Evolutionary conservation across 306 rosid genomes (phyloP).

Genomic region (Trichosanthes truncata): DNA sequence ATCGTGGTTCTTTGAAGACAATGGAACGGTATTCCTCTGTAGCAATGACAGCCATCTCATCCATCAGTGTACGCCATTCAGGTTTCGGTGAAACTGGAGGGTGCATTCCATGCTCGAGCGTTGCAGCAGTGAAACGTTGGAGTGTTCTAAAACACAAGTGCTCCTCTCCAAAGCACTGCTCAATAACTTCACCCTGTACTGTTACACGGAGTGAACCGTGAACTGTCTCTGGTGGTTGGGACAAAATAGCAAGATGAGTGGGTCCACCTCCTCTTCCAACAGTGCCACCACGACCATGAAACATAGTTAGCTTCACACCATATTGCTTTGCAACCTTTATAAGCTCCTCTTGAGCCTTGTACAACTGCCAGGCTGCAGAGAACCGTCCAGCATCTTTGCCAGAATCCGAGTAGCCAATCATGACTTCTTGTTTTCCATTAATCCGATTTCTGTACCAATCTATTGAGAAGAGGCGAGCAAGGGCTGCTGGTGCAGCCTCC

Average conservation of each 20-base stretch:
- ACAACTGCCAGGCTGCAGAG: conserved; percentile 96
- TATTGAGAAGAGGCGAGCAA: conserved; percentile 73
- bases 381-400: conserved; percentile 98
- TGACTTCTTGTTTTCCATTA: conserved; percentile 92
- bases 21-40: conserved; percentile 85
- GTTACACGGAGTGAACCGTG: conserved; percentile 98
- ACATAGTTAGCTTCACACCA: conserved; percentile 93
- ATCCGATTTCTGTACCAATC: conserved; percentile 81
- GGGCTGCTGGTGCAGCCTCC: conserved; percentile 92
- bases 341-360: conserved; percentile 96
- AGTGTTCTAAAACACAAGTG: conserved; percentile 90
- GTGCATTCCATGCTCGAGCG: conserved; percentile 85
- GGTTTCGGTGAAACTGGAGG: conserved; percentile 77
- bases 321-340: conserved; percentile 69
- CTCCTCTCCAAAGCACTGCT: conserved; percentile 89
- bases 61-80: conserved; percentile 90
- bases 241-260: conserved; percentile 93
- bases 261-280: conserved; percentile 99
- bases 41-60: conserved; percentile 80
- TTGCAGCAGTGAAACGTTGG: conserved; percentile 93
- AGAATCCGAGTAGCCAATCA: conserved; percentile 97
- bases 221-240: conserved; percentile 91
- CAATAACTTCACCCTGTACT: conserved; percentile 96
- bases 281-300: conserved; percentile 98
- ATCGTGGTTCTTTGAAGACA: conserved; percentile 87